Conservation (phyloP, 225 moss, liverwort and hornwort species). For the Physcomitrellopsis africana region DNA sequence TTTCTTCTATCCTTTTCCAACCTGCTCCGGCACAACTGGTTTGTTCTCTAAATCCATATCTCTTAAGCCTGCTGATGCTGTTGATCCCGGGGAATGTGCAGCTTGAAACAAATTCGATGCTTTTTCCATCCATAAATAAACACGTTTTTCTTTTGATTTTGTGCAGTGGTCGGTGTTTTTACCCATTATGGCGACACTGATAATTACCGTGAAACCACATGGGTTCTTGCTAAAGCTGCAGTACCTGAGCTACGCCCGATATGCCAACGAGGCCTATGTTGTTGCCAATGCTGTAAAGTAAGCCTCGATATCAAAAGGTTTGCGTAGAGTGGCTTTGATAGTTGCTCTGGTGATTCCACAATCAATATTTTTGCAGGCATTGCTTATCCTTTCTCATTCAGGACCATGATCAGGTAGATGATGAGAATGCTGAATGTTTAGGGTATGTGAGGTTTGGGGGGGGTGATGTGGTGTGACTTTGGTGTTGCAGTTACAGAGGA, state of each 20-base stretch:
- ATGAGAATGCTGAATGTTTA: background rate
- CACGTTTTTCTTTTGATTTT: background rate
- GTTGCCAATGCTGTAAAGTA: slow-evolving; percentile 43
- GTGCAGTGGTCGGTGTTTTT: slow-evolving; percentile 58
- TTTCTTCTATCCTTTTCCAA: slow-evolving; percentile 66
- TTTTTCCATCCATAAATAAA: too few relatives aligned
- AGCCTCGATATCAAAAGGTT: background rate
- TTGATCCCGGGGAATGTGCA: background rate
- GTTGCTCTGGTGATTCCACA: too few relatives aligned
- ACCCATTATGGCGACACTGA: slow-evolving; percentile 55
- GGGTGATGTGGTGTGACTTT: slow-evolving; percentile 15
- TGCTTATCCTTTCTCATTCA: background rate
- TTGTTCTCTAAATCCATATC: background rate
- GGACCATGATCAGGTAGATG: background rate
- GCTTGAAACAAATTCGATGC: background rate
- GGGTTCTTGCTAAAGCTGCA: slow-evolving; percentile 31
- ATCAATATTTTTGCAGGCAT: background rate
- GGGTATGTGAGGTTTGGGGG: background rate
- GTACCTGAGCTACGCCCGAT: slow-evolving; percentile 51
- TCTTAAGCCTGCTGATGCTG: background rate
- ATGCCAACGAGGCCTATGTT: slow-evolving; percentile 53
- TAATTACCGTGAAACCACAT: slow-evolving; percentile 33
- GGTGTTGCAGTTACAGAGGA: slow-evolving; percentile 42
- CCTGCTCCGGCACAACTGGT: slow-evolving; percentile 82
- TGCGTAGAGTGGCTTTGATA: too few relatives aligned